Base-by-base conservation (phyloP, 768 basidiomycete genomes). In the Leccinum longicurvipes region DNA sequence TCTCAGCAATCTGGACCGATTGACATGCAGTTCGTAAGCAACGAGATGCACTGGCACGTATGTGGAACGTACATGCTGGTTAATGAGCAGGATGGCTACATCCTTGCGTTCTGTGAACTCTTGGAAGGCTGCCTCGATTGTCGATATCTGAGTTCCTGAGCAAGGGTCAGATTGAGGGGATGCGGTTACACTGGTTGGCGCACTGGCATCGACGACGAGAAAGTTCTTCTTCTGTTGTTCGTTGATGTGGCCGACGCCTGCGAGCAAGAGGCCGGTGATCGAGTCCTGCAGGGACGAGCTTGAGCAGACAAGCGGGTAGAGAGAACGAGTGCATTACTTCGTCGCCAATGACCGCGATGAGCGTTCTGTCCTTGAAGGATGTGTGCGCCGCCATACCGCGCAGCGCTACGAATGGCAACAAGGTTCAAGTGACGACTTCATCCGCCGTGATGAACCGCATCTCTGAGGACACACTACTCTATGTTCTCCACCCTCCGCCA, bases 151-250 rank as follows among this genome's bases (percentile, higher is more conserved):
- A 3, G 97, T 99, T 73, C 96, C 96, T 98, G 60, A 15, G 15
- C 25, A 47, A 50, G 51, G 44, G 51, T 71, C 10, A 63, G 56
- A 46, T 45, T 27, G 19, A 51, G 36, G 53, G 45, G 41, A 23
- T 10, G 25, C 31, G 4, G 41, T 23, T 59, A 53, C 44, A 51
- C 34, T 41, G 31, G 47, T 23, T 50, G n/a, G 77, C 89, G 60
- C 67, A 98, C 97, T 99, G 10, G 87, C 68, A 64, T 98, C 96
- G 36, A 98, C 97, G 29, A 98, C 85, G 46, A 98, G 78, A 72
- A 99, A 98, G 77, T 98, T 99, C 87, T 97, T 97, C 80, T 89
- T 91, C 76, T 93, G 91, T 44, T 89, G 82, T 56, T 89, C 85
- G 63, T 88, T 86, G 59, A 98, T 79, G 72, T 99, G 90, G 1